Evolutionary conservation across 768 basidiomycete genomes (phyloP), one percentile per base, ranked within the genome.

Genomic region (Mycena sanguinolenta): DNA sequence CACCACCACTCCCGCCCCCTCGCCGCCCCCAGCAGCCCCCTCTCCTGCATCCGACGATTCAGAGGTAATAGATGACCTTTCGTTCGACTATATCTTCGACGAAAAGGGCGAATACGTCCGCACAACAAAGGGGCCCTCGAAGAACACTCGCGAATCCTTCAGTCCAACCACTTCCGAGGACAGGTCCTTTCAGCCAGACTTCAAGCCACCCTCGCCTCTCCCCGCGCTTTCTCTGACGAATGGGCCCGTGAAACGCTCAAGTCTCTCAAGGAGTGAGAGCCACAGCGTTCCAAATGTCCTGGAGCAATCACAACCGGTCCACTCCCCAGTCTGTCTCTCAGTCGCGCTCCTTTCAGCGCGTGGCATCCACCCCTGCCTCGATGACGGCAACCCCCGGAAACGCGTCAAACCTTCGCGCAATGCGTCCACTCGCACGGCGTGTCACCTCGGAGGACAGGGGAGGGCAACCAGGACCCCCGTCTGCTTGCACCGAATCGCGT

Each of bases 281-380:
- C 50, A 70, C 77, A 75, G 68, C 81, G 63, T 73, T 75, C 66
- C 63, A 19, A 61, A 70, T 70, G 64, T 57, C 10, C 19, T 70
- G 82, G 75, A 74, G 75, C 75, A 30, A 59, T 70, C 62, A 70
- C 73, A 57, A 53, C 76, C 27, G 62, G 64, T 19, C 44, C 76
- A 46, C n/a, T 27, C 30, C 66, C 34, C 65, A 62, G 42, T 68
- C 66, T 34, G 75, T 78, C 62, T 81, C 75, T 21, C 79, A 79
- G 61, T 72, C 78, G 8, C 86, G 93, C 58, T 88, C 88, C 8
- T 90, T 94, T 75, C 87, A 89, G 70, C 91, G 93, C 70, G 86
- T 89, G 44, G 84, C 87, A 3, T 95, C 93, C 13, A 90, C 88
- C 32, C 89, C 92, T 13, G 81, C 85, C n/a, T 75, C 80, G 38